Base-by-base conservation (phyloP, 2,329 filamentous ascomycete genomes). In the Pleoardoris graminearum region DNA sequence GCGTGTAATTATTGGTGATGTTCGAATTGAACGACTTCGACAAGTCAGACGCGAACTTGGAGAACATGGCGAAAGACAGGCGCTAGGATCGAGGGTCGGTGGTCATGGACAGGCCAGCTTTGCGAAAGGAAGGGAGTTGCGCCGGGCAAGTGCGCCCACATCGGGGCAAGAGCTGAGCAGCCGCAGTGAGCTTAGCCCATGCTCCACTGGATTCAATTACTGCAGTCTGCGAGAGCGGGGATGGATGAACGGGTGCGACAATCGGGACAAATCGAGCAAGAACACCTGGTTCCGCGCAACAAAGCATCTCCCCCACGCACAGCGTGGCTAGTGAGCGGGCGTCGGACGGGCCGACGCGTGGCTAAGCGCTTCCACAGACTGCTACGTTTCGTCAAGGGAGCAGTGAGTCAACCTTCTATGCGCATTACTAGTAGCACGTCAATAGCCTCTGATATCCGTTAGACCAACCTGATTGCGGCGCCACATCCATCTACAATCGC, bases 21-120 rank as follows among this genome's bases (percentile, higher is more conserved):
- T 97, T 96, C 55, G 89, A 93, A 60, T 87, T 88, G 73, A 97
- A 93, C 59, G 93, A 95, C 77, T 97, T 97, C 72, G 97, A 83
- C 60, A 91, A 65, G 61, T 68, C 53, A 38, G 53, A 44, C 21
- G 50, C 49, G 41, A 53, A 90, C 57, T 87, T 92, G 69, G 91
- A 90, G 76, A 97, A 96, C 92, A 97, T 97, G 73, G 70, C 83
- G 71, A 49, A 59, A 45, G 62, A 57, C 35, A 60, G 59, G 59
- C 61, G 52, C 56, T 53, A 50, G 29, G 50, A 51, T 51, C 48
- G 43, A 49, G 56, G 19, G 51, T 50, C 53, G 55, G 52, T 57
- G 63, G 66, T 66, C 68, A 71, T 72, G 66, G 59, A 61, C 61
- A 45, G 60, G 45, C 59, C 41, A 48, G 57, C 42, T 33, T 51